Conservation (phyloP, 1,284 basidiomycete genomes). For the Schizophyllum amplum region DNA sequence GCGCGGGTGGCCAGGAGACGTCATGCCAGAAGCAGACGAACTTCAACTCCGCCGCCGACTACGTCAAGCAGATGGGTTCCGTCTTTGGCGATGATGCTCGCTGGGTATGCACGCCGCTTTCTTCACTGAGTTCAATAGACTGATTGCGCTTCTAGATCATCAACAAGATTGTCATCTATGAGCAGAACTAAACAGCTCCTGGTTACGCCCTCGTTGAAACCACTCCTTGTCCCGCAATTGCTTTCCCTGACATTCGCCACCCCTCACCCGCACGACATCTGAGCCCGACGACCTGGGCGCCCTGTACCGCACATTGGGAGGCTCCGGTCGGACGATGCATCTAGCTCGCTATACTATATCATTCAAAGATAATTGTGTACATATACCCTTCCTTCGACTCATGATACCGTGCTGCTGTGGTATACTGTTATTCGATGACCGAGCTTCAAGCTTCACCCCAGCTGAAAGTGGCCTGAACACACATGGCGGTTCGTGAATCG, state of each 20-base stretch:
- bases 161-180: constrained; percentile 13
- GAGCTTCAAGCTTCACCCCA: background rate
- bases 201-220: too few relatives aligned
- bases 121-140: background rate
- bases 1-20: constrained; percentile 43
- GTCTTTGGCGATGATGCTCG: constrained; percentile 26
- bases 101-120: constrained; percentile 2
- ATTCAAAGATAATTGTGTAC: background rate
- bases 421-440: background rate
- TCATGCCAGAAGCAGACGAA: constrained; percentile 51
- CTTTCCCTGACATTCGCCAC: too few relatives aligned
- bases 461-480: too few relatives aligned
- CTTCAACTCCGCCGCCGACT: constrained; percentile 44
- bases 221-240: too few relatives aligned
- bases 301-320: background rate
- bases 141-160: constrained; percentile 2
- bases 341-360: background rate
- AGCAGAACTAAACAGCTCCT: constrained; percentile 6
- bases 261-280: too few relatives aligned
- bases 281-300: too few relatives aligned
- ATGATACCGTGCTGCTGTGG: background rate
- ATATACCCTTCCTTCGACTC: background rate
- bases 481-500: too few relatives aligned
- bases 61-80: constrained; percentile 42
- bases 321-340: background rate